A percentile compares a stretch with the other conserved stretches of the same genome.
Evolutionary conservation across 306 rosid species (phyloP).

Genomic region (Prunus campanulata): DNA sequence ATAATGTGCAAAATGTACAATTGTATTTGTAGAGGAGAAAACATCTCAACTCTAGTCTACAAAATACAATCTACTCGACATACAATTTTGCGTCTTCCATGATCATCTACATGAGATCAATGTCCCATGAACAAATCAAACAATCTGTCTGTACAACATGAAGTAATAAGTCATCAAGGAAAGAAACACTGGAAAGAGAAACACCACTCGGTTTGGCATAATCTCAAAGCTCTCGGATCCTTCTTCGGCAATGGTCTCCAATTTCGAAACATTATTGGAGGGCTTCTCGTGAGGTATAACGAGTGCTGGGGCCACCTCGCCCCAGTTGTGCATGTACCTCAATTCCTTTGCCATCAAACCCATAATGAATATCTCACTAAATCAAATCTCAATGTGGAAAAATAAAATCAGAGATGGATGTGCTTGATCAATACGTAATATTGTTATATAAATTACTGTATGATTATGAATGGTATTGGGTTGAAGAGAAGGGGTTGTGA

Average conservation of each 20-base stretch:
- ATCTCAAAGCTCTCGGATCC: conserved; percentile 7
- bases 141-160: not conserved
- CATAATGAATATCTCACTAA: not conserved
- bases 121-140: not conserved
- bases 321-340: conserved; percentile 13
- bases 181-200: conserved; percentile 8
- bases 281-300: conserved; percentile 16
- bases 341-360: conserved; percentile 17
- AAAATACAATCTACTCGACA: not conserved
- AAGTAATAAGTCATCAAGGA: conserved; percentile 8
- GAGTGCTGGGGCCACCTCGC: conserved; percentile 7
- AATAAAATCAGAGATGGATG: not conserved
- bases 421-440: not conserved
- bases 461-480: conserved; percentile 2
- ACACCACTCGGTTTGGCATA: conserved; percentile 8
- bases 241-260: conserved; percentile 22
- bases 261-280: conserved; percentile 13
- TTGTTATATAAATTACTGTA: not conserved
- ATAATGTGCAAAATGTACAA: not conserved
- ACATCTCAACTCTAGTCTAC: not conserved
- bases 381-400: not conserved
- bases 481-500: not conserved
- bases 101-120: not conserved
- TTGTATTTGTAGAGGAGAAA: not conserved
- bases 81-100: not conserved